Conservation (phyloP, 2,329 filamentous ascomycete species). For the Sporothrix euskadiensis region DNA sequence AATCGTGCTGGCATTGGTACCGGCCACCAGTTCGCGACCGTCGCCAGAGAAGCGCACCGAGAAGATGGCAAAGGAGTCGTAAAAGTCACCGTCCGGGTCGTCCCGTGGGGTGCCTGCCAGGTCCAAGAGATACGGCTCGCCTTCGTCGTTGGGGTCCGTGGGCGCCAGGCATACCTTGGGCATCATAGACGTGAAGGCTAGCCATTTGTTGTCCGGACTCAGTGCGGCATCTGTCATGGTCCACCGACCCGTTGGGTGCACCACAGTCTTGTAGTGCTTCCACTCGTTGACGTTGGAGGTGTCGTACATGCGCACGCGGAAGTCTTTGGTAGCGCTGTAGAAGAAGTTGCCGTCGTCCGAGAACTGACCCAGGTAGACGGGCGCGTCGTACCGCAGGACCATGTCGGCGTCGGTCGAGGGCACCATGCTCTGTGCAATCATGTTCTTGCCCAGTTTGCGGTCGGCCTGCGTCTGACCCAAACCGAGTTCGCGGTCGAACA, state of each 20-base stretch:
- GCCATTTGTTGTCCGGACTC: slow-evolving; percentile 85
- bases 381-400: slow-evolving; percentile 81
- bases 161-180: slow-evolving; percentile 81
- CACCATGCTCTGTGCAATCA: slow-evolving; percentile 74
- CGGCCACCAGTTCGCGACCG: slow-evolving; percentile 85
- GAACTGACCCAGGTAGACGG: slow-evolving; percentile 94
- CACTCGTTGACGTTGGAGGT: slow-evolving; percentile 93
- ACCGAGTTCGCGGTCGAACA: slow-evolving; percentile 82
- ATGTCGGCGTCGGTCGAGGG: slow-evolving; percentile 77
- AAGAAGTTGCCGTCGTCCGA: slow-evolving; percentile 98
- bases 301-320: slow-evolving; percentile 95
- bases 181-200: slow-evolving; percentile 89
- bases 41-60: slow-evolving; percentile 91
- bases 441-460: slow-evolving; percentile 54
- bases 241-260: slow-evolving; percentile 87
- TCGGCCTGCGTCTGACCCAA: slow-evolving; percentile 52
- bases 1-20: slow-evolving; percentile 75
- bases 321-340: slow-evolving; percentile 88
- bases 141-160: slow-evolving; percentile 79
- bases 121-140: slow-evolving; percentile 78
- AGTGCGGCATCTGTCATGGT: slow-evolving; percentile 92
- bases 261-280: slow-evolving; percentile 90
- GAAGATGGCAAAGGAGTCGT: slow-evolving; percentile 68
- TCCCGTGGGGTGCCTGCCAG: slow-evolving; percentile 55
- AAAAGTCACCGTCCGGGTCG: slow-evolving; percentile 32